These are phyloP conservation scores for Candida sanyaensis DNA, from an alignment of 1,139 yeast genomes.

Conservation along the genomic window DNA sequence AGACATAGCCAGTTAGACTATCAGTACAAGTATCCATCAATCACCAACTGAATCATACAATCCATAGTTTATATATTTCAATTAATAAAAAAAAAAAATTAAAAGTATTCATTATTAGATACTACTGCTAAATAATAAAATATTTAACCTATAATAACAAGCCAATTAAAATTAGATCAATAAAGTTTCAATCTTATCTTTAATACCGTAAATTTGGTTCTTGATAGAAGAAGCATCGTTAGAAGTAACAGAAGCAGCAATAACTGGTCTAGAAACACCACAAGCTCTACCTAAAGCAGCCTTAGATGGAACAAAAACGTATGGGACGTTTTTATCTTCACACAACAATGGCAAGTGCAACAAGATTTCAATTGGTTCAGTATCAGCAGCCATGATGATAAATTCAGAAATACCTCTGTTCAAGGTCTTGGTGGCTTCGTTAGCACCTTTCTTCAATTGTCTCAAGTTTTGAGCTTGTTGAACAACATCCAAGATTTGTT, in stretches of 20 bases:
- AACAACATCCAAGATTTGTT: constrained; percentile 95
- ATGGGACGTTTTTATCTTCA: constrained; percentile 99
- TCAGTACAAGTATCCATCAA: too few relatives aligned
- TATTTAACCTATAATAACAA: not conserved
- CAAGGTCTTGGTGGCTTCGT: constrained; percentile 98
- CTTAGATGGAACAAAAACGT: constrained; percentile 98
- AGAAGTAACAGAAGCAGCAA: constrained; percentile 97
- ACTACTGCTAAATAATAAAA: constrained; percentile 3
- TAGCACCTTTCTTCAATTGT: constrained; percentile 99
- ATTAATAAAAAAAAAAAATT: not conserved
- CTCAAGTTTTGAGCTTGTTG: constrained; percentile 98
- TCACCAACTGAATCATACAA: too few relatives aligned
- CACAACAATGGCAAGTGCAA: constrained; percentile 96
- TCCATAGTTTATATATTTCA: too few relatives aligned
- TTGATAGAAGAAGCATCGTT: constrained; percentile 98
- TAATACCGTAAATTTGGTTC: constrained; percentile 94
- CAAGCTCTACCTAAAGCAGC: constrained; percentile 99
- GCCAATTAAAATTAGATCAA: constrained; percentile 60
- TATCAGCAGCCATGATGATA: constrained; percentile 99
- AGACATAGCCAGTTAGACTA: not conserved
- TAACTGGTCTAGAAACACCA: constrained; percentile 99
- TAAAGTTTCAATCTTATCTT: constrained; percentile 98
- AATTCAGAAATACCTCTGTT: constrained; percentile 99
- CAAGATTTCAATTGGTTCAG: constrained; percentile 98
- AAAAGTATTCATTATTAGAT: not conserved